These are phyloP conservation scores for Apiotrichum akiyoshidainum DNA, from an alignment of 1,284 basidiomycete species.

Conservation along the genomic window DNA sequence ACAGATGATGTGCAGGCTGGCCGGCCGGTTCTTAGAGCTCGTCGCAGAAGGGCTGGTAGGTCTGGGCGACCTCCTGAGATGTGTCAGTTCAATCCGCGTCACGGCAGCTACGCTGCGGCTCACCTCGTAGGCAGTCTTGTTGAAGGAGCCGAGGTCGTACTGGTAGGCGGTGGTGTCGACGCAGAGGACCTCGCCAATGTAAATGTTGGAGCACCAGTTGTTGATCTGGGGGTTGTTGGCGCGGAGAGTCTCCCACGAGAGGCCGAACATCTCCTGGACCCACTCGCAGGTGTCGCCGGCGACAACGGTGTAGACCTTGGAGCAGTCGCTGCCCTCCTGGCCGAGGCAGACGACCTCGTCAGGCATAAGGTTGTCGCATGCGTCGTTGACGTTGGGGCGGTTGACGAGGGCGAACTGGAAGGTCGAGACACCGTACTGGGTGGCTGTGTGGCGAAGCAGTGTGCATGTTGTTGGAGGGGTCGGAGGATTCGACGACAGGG, in stretches of 20 bases:
- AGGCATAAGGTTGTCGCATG: slow-evolving; percentile 49
- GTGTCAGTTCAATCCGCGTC: background rate
- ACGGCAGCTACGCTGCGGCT: background rate
- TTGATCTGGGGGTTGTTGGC: slow-evolving; percentile 52
- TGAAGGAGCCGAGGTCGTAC: background rate
- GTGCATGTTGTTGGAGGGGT: background rate
- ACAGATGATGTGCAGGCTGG: background rate
- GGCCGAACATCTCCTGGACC: slow-evolving; percentile 41
- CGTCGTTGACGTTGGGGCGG: slow-evolving; percentile 44
- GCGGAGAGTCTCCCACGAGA: slow-evolving; percentile 43
- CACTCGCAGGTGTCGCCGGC: slow-evolving; percentile 48
- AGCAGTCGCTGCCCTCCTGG: slow-evolving; percentile 45
- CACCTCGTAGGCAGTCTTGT: slow-evolving; percentile 31
- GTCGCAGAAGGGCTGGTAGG: slow-evolving; percentile 41
- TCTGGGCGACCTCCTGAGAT: slow-evolving; percentile 37
- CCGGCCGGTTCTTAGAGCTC: slow-evolving; percentile 5
- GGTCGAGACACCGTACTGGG: slow-evolving; percentile 49
- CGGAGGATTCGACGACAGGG: background rate
- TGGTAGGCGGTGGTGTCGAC: slow-evolving; percentile 47
- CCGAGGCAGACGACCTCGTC: slow-evolving; percentile 49
- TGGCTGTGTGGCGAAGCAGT: slow-evolving; percentile 28
- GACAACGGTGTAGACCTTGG: slow-evolving; percentile 48
- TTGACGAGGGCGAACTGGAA: slow-evolving; percentile 53
- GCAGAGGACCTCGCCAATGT: slow-evolving; percentile 52
- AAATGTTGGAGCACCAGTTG: slow-evolving; percentile 49